Base-by-base conservation (phyloP, 345 rosid genomes). In the Eutrema heterophyllum region DNA sequence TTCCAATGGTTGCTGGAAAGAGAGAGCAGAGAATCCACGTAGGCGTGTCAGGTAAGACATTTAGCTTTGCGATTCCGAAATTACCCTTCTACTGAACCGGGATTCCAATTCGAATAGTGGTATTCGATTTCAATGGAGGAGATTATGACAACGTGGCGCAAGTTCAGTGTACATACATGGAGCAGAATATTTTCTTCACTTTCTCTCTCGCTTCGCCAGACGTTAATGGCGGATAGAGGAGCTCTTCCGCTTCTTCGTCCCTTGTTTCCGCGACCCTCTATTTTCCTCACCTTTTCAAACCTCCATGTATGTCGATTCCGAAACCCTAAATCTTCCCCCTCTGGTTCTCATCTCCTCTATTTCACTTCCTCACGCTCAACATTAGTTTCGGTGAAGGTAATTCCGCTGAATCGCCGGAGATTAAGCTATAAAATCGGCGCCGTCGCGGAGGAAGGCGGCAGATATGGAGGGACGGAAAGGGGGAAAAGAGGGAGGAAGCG, bases 161-260 rank as follows among this genome's bases (percentile, higher is more conserved):
- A 71, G 5, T 14, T 49, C 4, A 60, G 48, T 24, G 75, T 18
- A 3, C 53, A 52, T 15, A 54, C 38, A 32, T 32, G 27, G 21
- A 43, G 38, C n/a, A 5, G 45, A 72, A 11, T 29, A 29, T 61
- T 59, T 59, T 27, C 40, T 44, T 4, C 43, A 27, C 9, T 73
- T 6, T 40, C 2, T 58, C 2, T 58, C 24, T 66, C 18, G 16
- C 36, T 77, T 40, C 49, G 18, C 65, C 71, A 63, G 33, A 48
- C 75, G 71, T 56, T 77, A 70, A 77, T 77, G 80, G 76, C 76
- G 67, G 76, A 77, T 49, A 49, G 54, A 64, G 80, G 40, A 70
- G 66, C 71, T 63, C 60, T 50, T 59, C 67, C 50, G 14, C 50
- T 49, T 71, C 75, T 64, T 55, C 71, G 56, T 57, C 77, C 62